Evolutionary conservation across 345 rosid species (phyloP), one percentile per base, ranked within the genome.

Genomic region (Lagerstroemia speciosa): DNA sequence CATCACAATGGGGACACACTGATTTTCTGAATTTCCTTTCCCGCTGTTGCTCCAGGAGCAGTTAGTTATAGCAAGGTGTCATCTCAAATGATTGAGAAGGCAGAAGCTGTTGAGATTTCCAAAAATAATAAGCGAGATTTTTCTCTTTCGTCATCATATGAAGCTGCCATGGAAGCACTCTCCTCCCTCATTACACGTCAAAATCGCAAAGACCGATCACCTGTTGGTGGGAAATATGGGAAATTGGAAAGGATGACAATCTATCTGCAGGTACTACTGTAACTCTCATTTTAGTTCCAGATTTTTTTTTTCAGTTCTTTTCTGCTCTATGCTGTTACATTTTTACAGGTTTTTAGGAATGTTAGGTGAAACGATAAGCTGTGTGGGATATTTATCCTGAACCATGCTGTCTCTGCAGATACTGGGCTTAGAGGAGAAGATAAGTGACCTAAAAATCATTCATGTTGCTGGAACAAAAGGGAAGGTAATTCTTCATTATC

Each of bases 401-500:
- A 27, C 63, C 8, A 2, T 2, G 50, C 53, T 69, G 75, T 71
- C 36, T 72, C 62, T 27, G 43, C 80, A 92, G 96, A 86, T 89
- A 69, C 78, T 92, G 24, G 94, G 77, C 67, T 74, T 89, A 80
- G 95, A 92, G 78, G 88, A 88, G 30, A 80, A 74, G 36, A 63
- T 89, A 62, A 73, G 67, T 36, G 77, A 77, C 50, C 83, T 89
- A 58, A 89, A 82, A 74, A 82, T 92, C 76, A 87, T 92, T 72
- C 98, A 92, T 80, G 93, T 92, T 50, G 92, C 95, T 57, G 98
- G 98, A 76, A 92, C 98, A 3, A 89, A 92, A 76, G 98, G 98
- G 69, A 92, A 92, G 93, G 98, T 90, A 77, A 40, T 38, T 64
- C 6, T 64, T 1, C 33, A 7, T 7, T 69, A 62, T 70, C 37